Percentiles rank a stretch among this genome's conserved stretches.
These are phyloP conservation scores for Populus simonii DNA, from an alignment of 345 rosid species.

Conservation along the genomic window DNA sequence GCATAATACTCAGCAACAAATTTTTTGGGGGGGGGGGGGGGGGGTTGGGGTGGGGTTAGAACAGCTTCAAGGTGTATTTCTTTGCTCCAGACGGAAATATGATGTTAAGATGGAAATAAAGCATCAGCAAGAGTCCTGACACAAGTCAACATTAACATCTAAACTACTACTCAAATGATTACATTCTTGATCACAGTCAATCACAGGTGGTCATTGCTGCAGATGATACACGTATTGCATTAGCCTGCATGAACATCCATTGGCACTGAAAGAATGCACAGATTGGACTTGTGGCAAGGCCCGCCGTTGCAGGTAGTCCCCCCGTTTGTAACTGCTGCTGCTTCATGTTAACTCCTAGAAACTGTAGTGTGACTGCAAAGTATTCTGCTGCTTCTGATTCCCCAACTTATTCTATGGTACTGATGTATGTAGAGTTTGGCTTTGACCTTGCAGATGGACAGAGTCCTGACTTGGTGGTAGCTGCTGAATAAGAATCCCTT, in stretches of 20 bases:
- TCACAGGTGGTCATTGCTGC: conserved; percentile 24
- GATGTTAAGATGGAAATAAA: not conserved
- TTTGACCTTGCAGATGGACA: conserved; percentile 3
- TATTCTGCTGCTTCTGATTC: conserved; percentile 7
- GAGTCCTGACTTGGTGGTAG: not conserved
- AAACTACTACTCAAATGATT: not conserved
- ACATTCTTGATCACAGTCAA: not conserved
- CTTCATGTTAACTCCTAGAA: conserved; percentile 8
- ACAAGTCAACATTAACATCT: not conserved
- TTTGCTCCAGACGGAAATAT: not conserved
- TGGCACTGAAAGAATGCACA: conserved; percentile 5
- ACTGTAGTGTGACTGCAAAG: conserved; percentile 1
- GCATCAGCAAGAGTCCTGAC: not conserved
- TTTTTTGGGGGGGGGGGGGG: no score
- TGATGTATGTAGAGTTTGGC: not conserved
- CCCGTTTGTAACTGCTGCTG: conserved; percentile 15
- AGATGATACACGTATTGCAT: conserved; percentile 28
- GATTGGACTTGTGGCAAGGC: not conserved
- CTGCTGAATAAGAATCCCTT: conserved; percentile 6
- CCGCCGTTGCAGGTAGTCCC: conserved; percentile 11
- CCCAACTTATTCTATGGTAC: not conserved
- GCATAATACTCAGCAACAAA: no score
- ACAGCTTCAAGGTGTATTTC: not conserved
- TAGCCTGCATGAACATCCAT: conserved; percentile 19
- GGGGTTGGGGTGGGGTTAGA: not conserved